A percentile compares a stretch with the other conserved stretches of the same genome.
These are phyloP conservation scores for Colletotrichum sp. DNA, from an alignment of 2,329 filamentous ascomycete genomes.

Conservation along the genomic window DNA sequence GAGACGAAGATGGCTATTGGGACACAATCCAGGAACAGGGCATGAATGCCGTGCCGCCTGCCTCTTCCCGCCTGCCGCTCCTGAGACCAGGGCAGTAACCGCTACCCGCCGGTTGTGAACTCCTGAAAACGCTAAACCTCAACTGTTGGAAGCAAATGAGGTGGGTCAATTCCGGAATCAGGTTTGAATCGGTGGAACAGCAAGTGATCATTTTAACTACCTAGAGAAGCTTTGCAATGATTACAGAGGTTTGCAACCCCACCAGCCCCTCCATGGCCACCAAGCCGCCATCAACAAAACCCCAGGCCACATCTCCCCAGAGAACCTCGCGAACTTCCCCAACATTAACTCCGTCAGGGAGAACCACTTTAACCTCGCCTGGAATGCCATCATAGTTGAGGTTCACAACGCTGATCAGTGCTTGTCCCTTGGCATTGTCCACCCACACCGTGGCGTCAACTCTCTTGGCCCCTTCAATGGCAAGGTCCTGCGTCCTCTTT, in stretches of 20 bases:
- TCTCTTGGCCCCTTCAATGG: slow-evolving; percentile 1
- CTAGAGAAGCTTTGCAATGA: neutral
- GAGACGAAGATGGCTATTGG: too few species aligned
- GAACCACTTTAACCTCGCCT: neutral
- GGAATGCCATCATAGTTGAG: neutral
- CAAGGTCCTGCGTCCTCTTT: neutral
- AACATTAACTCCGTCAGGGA: neutral
- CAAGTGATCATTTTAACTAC: neutral
- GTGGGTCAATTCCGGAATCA: too few species aligned
- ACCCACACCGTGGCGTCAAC: slow-evolving; percentile 11
- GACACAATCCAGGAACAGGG: too few species aligned
- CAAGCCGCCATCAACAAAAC: neutral
- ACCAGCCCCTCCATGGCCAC: neutral
- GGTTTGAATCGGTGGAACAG: too few species aligned
- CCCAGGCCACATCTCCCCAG: slow-evolving; percentile 7
- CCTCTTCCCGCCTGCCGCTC: too few species aligned
- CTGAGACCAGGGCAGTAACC: too few species aligned
- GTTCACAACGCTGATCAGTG: slow-evolving; percentile 6
- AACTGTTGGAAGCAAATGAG: too few species aligned
- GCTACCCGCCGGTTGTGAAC: too few species aligned
- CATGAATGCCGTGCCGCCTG: too few species aligned
- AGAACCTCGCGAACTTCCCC: neutral
- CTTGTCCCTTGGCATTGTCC: neutral
- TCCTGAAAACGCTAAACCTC: too few species aligned
- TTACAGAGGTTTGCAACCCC: neutral